Conservation (phyloP, 139 green algal genomes). For the Ostreobium quekettii region DNA sequence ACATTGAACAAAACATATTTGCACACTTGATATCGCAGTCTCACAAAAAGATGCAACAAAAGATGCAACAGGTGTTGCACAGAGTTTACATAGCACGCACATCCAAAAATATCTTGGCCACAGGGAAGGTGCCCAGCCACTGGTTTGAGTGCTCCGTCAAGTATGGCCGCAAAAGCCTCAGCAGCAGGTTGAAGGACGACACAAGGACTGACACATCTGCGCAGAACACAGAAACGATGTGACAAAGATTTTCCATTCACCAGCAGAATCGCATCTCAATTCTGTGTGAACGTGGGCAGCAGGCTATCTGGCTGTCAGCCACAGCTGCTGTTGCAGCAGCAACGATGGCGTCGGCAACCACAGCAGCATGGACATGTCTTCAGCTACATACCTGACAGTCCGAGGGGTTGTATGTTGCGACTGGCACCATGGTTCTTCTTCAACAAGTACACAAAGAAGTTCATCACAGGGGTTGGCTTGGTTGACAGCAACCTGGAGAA, state of each 20-base stretch:
- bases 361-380: background rate
- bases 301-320: background rate
- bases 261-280: too few species aligned
- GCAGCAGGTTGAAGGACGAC: conserved; percentile 59
- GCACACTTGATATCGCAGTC: background rate
- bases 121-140: conserved; percentile 1
- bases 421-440: conserved; percentile 20
- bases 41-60: background rate
- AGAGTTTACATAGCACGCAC: too few species aligned
- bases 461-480: conserved; percentile 1
- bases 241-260: too few species aligned
- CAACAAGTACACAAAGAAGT: conserved; percentile 20
- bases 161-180: conserved; percentile 47
- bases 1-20: too few species aligned
- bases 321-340: background rate
- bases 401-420: conserved; percentile 10
- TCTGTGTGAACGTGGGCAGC: background rate
- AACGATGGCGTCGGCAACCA: background rate
- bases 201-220: conserved; percentile 60
- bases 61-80: background rate
- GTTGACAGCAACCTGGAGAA: background rate
- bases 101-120: too few species aligned
- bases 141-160: background rate
- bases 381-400: conserved; percentile 13
- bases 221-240: background rate